Evolutionary conservation across 768 basidiomycete genomes (phyloP).

Genomic region (Tephrocybe sp.): DNA sequence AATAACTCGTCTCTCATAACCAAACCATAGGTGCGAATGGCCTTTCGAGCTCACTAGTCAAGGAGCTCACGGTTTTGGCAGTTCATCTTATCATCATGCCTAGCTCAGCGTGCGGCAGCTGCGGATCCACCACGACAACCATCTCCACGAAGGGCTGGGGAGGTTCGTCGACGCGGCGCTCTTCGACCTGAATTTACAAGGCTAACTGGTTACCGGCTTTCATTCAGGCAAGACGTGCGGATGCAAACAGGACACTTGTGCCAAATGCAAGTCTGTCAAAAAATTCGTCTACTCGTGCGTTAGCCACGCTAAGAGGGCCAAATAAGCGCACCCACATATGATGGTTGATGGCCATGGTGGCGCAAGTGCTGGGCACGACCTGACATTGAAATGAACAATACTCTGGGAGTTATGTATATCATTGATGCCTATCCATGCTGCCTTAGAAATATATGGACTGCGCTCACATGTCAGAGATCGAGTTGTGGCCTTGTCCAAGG

Average conservation of each 20-base stretch:
- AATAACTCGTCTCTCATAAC: neutral
- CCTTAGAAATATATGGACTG: too few species aligned
- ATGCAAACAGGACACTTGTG: slow-evolving; percentile 6
- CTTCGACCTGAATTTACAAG: too few species aligned
- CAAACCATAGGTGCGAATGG: neutral
- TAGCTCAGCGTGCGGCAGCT: slow-evolving; percentile 1
- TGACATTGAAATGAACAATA: neutral
- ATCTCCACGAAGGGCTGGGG: slow-evolving; percentile 1
- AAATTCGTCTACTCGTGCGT: slow-evolving; percentile 6
- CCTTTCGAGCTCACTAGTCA: neutral
- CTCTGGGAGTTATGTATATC: too few species aligned
- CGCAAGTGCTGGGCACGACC: neutral
- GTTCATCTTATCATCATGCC: neutral
- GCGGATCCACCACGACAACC: slow-evolving; percentile 1
- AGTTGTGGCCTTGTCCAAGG: too few species aligned
- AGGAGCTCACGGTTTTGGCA: neutral
- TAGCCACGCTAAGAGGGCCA: neutral
- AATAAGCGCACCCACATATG: neutral
- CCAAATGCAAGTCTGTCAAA: slow-evolving; percentile 7
- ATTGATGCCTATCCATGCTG: too few species aligned
- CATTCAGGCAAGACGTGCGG: slow-evolving; percentile 3
- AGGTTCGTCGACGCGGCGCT: neutral
- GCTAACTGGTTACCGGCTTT: neutral
- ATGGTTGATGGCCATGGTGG: neutral
- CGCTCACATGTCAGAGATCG: too few species aligned